phyloP scores from a whole-genome alignment of 2,329 filamentous ascomycete genomes.

The Beauveria rudraprayagi region DNA sequence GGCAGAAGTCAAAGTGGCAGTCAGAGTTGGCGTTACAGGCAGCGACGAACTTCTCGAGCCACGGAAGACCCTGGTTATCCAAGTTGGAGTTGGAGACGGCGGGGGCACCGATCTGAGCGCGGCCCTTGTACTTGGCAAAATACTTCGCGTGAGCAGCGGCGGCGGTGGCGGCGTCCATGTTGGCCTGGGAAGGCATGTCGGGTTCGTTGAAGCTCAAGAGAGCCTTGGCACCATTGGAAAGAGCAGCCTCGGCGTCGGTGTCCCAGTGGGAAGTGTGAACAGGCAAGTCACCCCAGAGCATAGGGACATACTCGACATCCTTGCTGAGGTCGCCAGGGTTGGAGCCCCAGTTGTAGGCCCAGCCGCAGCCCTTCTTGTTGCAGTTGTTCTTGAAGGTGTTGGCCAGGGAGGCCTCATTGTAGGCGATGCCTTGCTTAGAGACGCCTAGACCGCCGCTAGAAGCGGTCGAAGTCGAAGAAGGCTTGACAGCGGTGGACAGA shows the following conservation, averaged over 20 bases:
- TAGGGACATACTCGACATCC: conserved; percentile 54
- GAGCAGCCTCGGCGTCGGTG: conserved; percentile 40
- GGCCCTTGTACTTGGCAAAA: conserved; percentile 47
- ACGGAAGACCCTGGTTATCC: conserved; percentile 44
- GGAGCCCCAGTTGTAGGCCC: conserved; percentile 64
- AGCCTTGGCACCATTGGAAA: conserved; percentile 44
- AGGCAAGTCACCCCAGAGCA: conserved; percentile 49
- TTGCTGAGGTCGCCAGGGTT: conserved; percentile 32
- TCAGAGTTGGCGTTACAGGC: conserved; percentile 36
- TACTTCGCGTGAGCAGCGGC: conserved; percentile 44
- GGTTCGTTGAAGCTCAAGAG: conserved; percentile 67
- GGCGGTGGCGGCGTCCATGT: conserved; percentile 44
- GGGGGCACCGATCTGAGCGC: conserved; percentile 49
- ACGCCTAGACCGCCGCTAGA: conserved; percentile 1
- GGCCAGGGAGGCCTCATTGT: conserved; percentile 51
- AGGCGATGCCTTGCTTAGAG: conserved; percentile 59
- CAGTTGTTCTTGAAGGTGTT: conserved; percentile 36
- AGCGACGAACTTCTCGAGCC: conserved; percentile 44
- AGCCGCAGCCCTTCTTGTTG: conserved; percentile 35
- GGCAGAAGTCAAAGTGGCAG: conserved; percentile 53
- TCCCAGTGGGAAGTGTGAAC: conserved; percentile 43
- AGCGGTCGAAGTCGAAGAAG: background rate
- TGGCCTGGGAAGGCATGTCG: conserved; percentile 52
- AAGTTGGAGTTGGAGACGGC: conserved; percentile 53
- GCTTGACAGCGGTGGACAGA: conserved; percentile 19